phyloP scores from a whole-genome alignment of 2,329 filamentous ascomycete genomes.

The Aureobasidium sp. region DNA sequence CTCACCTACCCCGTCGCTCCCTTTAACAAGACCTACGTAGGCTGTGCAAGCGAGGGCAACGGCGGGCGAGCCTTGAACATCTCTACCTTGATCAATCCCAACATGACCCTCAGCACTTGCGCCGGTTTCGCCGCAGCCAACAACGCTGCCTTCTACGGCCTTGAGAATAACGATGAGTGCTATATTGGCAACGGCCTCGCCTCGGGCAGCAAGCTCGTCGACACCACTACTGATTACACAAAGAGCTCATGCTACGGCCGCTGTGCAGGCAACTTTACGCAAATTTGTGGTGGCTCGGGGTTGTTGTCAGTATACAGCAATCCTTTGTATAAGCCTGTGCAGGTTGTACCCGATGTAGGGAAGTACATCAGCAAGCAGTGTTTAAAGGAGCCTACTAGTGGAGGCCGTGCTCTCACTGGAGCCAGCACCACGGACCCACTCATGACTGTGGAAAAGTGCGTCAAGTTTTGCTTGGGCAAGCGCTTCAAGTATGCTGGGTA shows the following conservation, averaged over 20 bases:
- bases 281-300: slow-evolving; percentile 33
- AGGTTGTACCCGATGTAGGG: slow-evolving; percentile 11
- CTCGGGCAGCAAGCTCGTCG: background rate
- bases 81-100: slow-evolving; percentile 17
- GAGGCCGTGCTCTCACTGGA: background rate
- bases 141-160: slow-evolving; percentile 46
- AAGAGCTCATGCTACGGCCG: slow-evolving; percentile 38
- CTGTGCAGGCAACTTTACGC: slow-evolving; percentile 33
- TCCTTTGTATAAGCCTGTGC: slow-evolving; percentile 15
- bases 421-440: background rate
- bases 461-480: slow-evolving; percentile 25
- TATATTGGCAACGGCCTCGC: slow-evolving; percentile 36
- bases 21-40: slow-evolving; percentile 36
- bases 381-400: slow-evolving; percentile 7
- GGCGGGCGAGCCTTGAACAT: slow-evolving; percentile 30
- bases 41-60: slow-evolving; percentile 48
- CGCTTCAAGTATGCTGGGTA: slow-evolving; percentile 24
- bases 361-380: slow-evolving; percentile 15
- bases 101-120: slow-evolving; percentile 51
- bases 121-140: slow-evolving; percentile 43
- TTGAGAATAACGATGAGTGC: slow-evolving; percentile 50
- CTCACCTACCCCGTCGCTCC: slow-evolving; percentile 12
- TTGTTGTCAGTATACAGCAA: slow-evolving; percentile 30
- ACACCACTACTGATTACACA: slow-evolving; percentile 14
- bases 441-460: slow-evolving; percentile 15